Evolutionary conservation across 805 yeast genomes (phyloP), one percentile per base, ranked within the genome.

Genomic region (Kluyveromyces wickerhamii): DNA sequence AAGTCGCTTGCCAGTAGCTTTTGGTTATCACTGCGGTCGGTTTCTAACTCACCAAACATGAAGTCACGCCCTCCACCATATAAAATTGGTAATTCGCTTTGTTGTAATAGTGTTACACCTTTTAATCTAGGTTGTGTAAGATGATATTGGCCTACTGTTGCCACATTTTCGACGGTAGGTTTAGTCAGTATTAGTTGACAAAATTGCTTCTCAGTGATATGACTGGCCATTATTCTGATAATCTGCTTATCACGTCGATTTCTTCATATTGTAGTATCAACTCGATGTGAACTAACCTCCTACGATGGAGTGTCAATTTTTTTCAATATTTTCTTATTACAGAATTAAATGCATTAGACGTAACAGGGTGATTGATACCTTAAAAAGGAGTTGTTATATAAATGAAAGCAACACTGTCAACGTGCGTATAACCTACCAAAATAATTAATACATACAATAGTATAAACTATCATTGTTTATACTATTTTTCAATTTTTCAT

Each of bases 11-110:
- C 26, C 21, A 44, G 51, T 14, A 47, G 24, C 20, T 31, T 16
- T 17, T 38, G 27, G 15, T 14, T 11, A 8, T 41, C 36, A 13
- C 34, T 29, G 11, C 42, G 35, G n/a, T 34, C 34, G 11, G 21
- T 35, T 16, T 25, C 44, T 9, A 56, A 34, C 20, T 45, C 20
- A 14, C 48, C 41, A 11, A 57, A 36, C 1, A 46, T 31, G 43
- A 65, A 49, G 17, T 62, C 56, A 20, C 69, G 51, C 1, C 71
- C 69, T 3, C 71, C 71, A 4, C 67, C 71, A 31, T 55, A 57
- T 13, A 65, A 42, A 1, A 65, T 42, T 1, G 62, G 59, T n/a
- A 43, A 36, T 16, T 57, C 60, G 11, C 43, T 41, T 10, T 38
- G 43, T 42, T 9, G 32, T 23, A 24, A 30, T 37, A 13, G 49